Evolutionary conservation across 1,284 basidiomycete genomes (phyloP).

Genomic region (Austroboletus novae-zelandiae): DNA sequence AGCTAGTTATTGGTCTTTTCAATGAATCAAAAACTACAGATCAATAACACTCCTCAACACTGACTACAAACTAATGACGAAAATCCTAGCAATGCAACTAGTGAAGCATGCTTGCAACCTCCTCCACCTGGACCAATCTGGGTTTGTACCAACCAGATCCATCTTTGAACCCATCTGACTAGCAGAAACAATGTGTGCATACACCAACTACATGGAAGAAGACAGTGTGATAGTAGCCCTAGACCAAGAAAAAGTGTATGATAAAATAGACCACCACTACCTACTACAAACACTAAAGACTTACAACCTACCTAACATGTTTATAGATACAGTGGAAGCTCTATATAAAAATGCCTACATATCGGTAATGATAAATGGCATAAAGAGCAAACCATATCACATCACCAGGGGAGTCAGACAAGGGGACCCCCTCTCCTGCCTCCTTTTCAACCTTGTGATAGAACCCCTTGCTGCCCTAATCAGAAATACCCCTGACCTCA

Average conservation of each 20-base stretch:
- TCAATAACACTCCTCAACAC: constrained; percentile 11
- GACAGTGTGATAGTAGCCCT: constrained; percentile 3
- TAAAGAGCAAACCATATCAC: constrained; percentile 24
- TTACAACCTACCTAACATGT: constrained; percentile 9
- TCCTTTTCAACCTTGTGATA: constrained; percentile 33
- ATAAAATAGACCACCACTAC: constrained; percentile 15
- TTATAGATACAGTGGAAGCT: constrained; percentile 28
- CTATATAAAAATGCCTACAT: constrained; percentile 36
- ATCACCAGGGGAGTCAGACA: constrained; percentile 38
- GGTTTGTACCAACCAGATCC: not conserved
- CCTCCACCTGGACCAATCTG: constrained; percentile 9
- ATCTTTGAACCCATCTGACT: constrained; percentile 11
- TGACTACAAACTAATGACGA: constrained; percentile 11
- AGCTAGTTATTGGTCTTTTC: too few species aligned
- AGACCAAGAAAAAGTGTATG: constrained; percentile 16
- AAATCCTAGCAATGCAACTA: not conserved
- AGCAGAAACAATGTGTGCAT: not conserved
- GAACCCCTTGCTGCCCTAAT: constrained; percentile 13
- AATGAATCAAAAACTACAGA: constrained; percentile 10
- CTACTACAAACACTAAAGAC: not conserved
- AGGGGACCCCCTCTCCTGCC: constrained; percentile 39
- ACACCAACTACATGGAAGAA: constrained; percentile 6
- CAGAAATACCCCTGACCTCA: not conserved
- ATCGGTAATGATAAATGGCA: constrained; percentile 36
- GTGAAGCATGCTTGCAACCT: not conserved